Percentiles rank a stretch among this genome's conserved stretches.
These are phyloP conservation scores for Cubamyces lactineus DNA, from an alignment of 768 basidiomycete genomes.

Conservation along the genomic window DNA sequence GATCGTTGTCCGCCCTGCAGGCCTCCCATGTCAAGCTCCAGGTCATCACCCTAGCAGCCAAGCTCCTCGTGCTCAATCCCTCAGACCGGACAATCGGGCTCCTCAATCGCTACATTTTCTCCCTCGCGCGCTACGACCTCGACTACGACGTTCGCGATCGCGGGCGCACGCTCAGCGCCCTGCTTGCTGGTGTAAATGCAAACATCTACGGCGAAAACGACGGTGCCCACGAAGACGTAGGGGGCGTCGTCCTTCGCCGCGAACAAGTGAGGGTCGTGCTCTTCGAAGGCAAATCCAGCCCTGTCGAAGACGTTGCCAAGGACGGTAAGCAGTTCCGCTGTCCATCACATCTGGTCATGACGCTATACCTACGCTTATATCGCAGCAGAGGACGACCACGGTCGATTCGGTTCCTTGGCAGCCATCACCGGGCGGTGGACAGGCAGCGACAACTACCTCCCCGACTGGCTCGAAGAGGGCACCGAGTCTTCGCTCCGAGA, in stretches of 20 bases:
- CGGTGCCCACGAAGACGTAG: conserved; percentile 45
- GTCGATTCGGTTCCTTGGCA: conserved; percentile 67
- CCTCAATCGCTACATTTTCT: conserved; percentile 73
- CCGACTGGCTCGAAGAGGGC: conserved; percentile 89
- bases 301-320: conserved; percentile 38
- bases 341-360: not conserved
- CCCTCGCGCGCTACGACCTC: conserved; percentile 84
- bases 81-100: conserved; percentile 51
- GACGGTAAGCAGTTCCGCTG: conserved; percentile 4
- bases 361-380: conserved; percentile 1
- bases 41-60: conserved; percentile 82
- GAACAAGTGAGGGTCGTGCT: conserved; percentile 84
- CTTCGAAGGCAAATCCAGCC: conserved; percentile 71
- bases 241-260: conserved; percentile 76
- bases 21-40: conserved; percentile 76
- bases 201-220: conserved; percentile 29
- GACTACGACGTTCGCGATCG: conserved; percentile 93
- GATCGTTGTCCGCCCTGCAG: conserved; percentile 39
- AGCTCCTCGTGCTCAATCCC: conserved; percentile 75
- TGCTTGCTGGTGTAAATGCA: conserved; percentile 59
- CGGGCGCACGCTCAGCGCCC: conserved; percentile 72
- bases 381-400: conserved; percentile 41
- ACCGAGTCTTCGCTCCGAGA: conserved; percentile 80
- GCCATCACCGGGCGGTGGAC: conserved; percentile 60
- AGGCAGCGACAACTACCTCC: conserved; percentile 56